These are phyloP conservation scores for Xylariaceae sp. DNA, from an alignment of 2,329 filamentous ascomycete genomes.

Conservation along the genomic window DNA sequence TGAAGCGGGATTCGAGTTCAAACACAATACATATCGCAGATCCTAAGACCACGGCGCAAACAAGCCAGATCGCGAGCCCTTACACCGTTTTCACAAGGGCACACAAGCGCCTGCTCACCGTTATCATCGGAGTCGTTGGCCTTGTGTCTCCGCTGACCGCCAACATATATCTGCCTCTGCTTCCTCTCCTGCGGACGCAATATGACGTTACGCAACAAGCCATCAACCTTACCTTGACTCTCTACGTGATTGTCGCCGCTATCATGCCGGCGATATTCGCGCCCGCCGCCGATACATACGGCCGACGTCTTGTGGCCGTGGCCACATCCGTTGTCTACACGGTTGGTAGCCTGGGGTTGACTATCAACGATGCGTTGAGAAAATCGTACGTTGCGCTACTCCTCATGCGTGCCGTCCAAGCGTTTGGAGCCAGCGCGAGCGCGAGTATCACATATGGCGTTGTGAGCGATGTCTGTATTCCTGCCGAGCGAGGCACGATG, in stretches of 20 bases:
- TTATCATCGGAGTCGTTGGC: constrained; percentile 5
- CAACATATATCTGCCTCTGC: constrained; percentile 11
- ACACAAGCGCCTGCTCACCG: constrained; percentile 3
- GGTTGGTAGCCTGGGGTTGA: constrained; percentile 1
- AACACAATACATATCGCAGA: too few relatives aligned
- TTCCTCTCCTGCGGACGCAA: constrained; percentile 1
- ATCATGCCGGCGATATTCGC: constrained; percentile 6
- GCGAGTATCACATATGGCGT: constrained; percentile 6
- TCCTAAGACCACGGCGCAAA: too few relatives aligned
- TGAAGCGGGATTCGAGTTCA: too few relatives aligned
- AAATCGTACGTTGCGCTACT: constrained; percentile 1
- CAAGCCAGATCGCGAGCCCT: too few relatives aligned
- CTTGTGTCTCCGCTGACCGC: constrained; percentile 8
- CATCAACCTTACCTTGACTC: constrained; percentile 11
- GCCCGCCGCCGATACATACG: constrained; percentile 1
- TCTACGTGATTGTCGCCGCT: constrained; percentile 8
- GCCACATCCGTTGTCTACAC: not conserved
- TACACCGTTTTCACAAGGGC: constrained; percentile 1
- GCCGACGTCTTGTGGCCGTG: not conserved
- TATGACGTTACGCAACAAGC: constrained; percentile 3
- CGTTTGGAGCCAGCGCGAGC: constrained; percentile 1
- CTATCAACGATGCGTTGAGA: not conserved
- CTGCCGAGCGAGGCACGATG: constrained; percentile 3
- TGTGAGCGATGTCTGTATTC: constrained; percentile 3
- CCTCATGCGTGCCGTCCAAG: not conserved